Conservation (phyloP, 352 stramenopile species). For the Globisporangium nagaii region DNA sequence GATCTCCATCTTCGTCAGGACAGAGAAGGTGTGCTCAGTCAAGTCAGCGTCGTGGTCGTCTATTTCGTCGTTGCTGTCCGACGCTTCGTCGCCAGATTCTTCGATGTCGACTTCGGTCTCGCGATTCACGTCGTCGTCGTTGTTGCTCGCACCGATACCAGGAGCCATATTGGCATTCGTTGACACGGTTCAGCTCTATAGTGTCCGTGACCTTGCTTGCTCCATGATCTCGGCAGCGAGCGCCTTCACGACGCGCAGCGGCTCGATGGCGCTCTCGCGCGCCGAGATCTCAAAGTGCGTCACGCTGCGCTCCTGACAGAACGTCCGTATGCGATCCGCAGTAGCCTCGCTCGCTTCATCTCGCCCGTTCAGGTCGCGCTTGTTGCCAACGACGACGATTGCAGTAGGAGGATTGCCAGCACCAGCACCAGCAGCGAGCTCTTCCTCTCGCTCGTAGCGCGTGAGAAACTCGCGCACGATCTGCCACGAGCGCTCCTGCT, state of each 20-base stretch:
- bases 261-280: not conserved
- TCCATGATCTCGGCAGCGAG: not conserved
- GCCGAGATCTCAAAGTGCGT: not conserved
- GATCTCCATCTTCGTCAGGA: too few relatives aligned
- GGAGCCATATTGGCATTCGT: too few relatives aligned
- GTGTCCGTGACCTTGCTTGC: not conserved
- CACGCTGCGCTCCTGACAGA: not conserved
- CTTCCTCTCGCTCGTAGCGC: not conserved
- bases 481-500: not conserved
- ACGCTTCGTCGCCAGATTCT: too few relatives aligned
- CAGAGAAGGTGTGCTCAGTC: too few relatives aligned
- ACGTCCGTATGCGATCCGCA: not conserved
- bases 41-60: too few relatives aligned
- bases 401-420: too few relatives aligned
- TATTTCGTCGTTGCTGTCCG: too few relatives aligned
- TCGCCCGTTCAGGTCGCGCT: not conserved
- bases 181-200: too few relatives aligned
- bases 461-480: slow-evolving; percentile 2
- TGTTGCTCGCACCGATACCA: too few relatives aligned
- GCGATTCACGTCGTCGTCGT: too few relatives aligned
- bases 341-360: not conserved
- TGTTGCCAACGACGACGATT: slow-evolving; percentile 8
- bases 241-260: not conserved
- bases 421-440: not conserved
- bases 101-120: too few relatives aligned